phyloP scores from a whole-genome alignment of 371 early-diverging fungal species.

The Mucor mucedo region DNA sequence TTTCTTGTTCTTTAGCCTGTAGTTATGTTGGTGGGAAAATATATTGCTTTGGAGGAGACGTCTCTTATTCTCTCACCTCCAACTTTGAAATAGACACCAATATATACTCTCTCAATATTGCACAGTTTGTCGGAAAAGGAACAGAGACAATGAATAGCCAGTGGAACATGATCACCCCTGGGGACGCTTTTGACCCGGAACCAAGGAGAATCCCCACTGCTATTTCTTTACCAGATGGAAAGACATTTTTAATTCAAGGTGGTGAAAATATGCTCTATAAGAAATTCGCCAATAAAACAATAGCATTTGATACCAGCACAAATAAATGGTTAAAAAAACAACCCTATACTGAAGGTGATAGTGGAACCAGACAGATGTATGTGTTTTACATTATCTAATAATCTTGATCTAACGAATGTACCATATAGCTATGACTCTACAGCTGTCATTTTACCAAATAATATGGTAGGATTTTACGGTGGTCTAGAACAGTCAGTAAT shows the following conservation, averaged over 20 bases:
- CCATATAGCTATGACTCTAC: constrained; percentile 4
- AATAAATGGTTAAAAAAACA: constrained; percentile 6
- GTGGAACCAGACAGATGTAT: constrained; percentile 9
- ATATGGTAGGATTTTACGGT: constrained; percentile 8
- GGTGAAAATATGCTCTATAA: not conserved
- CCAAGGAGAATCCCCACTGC: not conserved
- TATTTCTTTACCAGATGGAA: not conserved
- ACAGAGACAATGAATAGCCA: constrained; percentile 4
- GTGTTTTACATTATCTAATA: too few relatives aligned
- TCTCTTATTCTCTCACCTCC: not conserved
- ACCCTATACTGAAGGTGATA: not conserved
- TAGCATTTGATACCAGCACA: constrained; percentile 1
- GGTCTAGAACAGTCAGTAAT: constrained; percentile 9
- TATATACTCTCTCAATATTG: constrained; percentile 5
- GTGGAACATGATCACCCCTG: not conserved
- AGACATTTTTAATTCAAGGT: constrained; percentile 2
- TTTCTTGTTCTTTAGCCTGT: not conserved
- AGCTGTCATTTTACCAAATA: constrained; percentile 5
- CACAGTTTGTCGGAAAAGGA: not conserved
- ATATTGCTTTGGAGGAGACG: constrained; percentile 16
- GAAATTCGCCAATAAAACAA: not conserved
- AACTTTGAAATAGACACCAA: not conserved
- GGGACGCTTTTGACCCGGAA: not conserved
- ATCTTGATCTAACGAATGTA: too few relatives aligned
- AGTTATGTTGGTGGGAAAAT: constrained; percentile 8